These are phyloP conservation scores for Tubosaeta sp. DNA, from an alignment of 768 basidiomycete species.

Conservation along the genomic window DNA sequence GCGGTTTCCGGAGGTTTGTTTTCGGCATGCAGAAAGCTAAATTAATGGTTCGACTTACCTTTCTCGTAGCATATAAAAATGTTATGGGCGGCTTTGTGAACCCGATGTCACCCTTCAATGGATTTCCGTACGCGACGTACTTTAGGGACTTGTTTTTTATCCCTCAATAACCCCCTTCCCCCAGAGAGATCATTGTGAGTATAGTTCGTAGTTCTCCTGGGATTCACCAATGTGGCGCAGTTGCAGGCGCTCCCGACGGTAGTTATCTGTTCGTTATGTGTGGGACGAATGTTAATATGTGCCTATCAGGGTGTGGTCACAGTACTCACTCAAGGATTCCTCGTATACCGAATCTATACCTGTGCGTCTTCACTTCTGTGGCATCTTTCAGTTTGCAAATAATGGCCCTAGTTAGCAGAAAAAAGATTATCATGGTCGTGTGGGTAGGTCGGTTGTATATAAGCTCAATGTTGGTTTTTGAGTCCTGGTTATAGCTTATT, in stretches of 20 bases:
- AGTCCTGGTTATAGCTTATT: background rate
- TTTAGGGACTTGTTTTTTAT: background rate
- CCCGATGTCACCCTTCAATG: background rate
- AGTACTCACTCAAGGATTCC: background rate
- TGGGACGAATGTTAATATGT: background rate
- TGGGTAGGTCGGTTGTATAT: background rate
- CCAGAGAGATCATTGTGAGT: background rate
- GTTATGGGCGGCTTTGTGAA: background rate
- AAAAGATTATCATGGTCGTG: background rate
- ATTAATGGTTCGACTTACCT: background rate
- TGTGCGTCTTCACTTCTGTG: background rate
- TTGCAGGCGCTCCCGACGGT: background rate
- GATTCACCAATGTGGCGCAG: background rate
- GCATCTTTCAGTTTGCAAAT: background rate
- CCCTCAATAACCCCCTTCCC: background rate
- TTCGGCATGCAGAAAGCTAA: background rate
- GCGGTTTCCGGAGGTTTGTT: background rate
- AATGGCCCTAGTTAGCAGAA: background rate
- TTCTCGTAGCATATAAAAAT: background rate
- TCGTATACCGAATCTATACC: background rate
- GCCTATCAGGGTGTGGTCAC: background rate
- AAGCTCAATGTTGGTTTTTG: background rate
- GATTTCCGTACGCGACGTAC: background rate
- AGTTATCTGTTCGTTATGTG: background rate
- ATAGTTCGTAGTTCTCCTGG: no score